A percentile compares a stretch with the other conserved stretches of the same genome.
Evolutionary conservation across 768 basidiomycete species (phyloP).

Genomic region (Suillus bovinus): DNA sequence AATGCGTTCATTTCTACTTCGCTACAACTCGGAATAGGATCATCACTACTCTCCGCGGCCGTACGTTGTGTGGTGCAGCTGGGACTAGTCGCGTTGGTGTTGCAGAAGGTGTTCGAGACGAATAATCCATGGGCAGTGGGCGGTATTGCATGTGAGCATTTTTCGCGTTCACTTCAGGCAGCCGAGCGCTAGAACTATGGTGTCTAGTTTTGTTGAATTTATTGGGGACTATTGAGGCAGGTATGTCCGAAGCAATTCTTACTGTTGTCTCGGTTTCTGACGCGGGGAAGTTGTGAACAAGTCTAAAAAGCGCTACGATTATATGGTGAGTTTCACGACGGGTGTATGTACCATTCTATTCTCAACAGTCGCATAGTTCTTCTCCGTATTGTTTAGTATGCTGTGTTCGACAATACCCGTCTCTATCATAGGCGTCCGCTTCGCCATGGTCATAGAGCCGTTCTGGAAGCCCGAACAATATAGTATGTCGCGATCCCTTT

Average conservation of each 20-base stretch:
- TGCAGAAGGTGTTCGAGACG: conserved; percentile 75
- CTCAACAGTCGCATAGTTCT: conserved; percentile 45
- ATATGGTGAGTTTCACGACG: conserved; percentile 58
- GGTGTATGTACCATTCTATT: not conserved
- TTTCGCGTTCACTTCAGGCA: not conserved
- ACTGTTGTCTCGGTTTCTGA: not conserved
- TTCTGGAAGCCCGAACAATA: conserved; percentile 88
- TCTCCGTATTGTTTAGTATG: conserved; percentile 65
- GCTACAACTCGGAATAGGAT: conserved; percentile 69
- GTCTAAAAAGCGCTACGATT: conserved; percentile 63
- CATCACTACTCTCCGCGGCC: conserved; percentile 67
- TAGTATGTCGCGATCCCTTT: conserved; percentile 42
- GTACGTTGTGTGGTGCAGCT: conserved; percentile 79
- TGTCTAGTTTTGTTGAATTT: conserved; percentile 64
- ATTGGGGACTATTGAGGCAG: conserved; percentile 76
- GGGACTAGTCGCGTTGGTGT: conserved; percentile 64
- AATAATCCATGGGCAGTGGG: conserved; percentile 74
- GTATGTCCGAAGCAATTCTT: conserved; percentile 38
- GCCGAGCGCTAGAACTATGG: not conserved
- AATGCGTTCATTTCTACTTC: conserved; percentile 64
- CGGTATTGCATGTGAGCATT: conserved; percentile 65
- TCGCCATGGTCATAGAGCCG: conserved; percentile 72
- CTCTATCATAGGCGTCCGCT: conserved; percentile 72
- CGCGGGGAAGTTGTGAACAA: conserved; percentile 67
- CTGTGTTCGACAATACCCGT: conserved; percentile 77